These are phyloP conservation scores for Cenchrus purpureus DNA, from an alignment of 176 grass and related monocot genomes.

Conservation along the genomic window DNA sequence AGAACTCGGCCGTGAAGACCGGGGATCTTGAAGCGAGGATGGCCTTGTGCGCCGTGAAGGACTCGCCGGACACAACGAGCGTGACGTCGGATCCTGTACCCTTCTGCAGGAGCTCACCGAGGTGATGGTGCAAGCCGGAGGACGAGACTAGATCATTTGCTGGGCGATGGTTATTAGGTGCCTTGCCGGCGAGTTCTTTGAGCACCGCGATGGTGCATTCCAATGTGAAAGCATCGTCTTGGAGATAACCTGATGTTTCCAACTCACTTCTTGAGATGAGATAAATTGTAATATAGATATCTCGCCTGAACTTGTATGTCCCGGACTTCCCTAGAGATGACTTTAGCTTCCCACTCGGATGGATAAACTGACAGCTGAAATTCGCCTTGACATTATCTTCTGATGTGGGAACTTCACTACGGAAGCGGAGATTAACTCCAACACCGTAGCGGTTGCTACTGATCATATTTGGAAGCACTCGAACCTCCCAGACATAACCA, in stretches of 20 bases:
- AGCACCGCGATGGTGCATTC: constrained; percentile 18
- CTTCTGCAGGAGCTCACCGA: constrained; percentile 15
- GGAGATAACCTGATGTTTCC: not conserved
- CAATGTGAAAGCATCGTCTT: not conserved
- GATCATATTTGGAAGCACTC: not conserved
- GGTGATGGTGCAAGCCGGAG: not conserved
- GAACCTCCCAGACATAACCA: not conserved
- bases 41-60: not conserved
- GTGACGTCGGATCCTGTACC: constrained; percentile 15
- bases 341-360: not conserved
- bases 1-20: constrained; percentile 27
- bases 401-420: not conserved
- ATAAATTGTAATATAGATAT: too few relatives aligned
- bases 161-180: not conserved
- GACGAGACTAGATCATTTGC: not conserved
- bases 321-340: not conserved
- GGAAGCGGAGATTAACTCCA: not conserved
- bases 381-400: not conserved
- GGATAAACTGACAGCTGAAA: not conserved
- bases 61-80: not conserved
- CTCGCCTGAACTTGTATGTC: too few relatives aligned
- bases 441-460: fast-evolving
- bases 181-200: not conserved
- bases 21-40: constrained; percentile 15
- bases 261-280: not conserved